Base-by-base conservation (phyloP, 805 yeast genomes). In the Sungouiozyma ichnusensis region DNA sequence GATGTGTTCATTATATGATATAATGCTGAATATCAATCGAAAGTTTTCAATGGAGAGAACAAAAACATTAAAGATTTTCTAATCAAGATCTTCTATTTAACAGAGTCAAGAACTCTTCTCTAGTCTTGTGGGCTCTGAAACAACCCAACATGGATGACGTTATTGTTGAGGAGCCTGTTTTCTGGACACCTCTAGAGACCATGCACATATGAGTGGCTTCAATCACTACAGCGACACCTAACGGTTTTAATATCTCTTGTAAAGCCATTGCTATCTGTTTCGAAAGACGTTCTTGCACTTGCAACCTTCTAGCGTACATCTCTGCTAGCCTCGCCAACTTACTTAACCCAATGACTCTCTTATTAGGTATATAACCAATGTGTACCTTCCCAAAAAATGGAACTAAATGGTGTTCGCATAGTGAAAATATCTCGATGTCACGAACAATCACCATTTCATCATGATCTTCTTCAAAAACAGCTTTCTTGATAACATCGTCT, bases 171-270 rank as follows among this genome's bases (percentile, higher is more conserved):
- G 95, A 83, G 1, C 97, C 97, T 0, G 95, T 78, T 64, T 92
- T 92, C 63, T 92, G 97, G 20, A 92, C 85, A 43, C 98, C 98
- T 59, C 98, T 76, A 62, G 94, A 85, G 20, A 90, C 97, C 98
- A 92, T 92, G 64, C 98, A 92, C 98, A 92, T 92, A 61, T 92
- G 98, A 2, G 90, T 77, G 16, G 97, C 97, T 65, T 92, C 98
- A 55, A 92, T 87, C 20, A 92, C 97, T 34, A 92, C 98, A 1
- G 97, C 98, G 7, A 92, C 98, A 47, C 98, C 98, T 55, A 88
- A 75, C 15, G 98, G 98, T 56, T 83, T 81, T 55, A 92, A 71
- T 45, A 88, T 85, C 57, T 87, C 97, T 60, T 81, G 78, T 43
- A 92, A 66, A 1, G 97, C 97, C 83, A 87, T 85, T 27, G 98